These are phyloP conservation scores for Phaeosphaeria sp. DNA, from an alignment of 2,329 filamentous ascomycete species.

Conservation along the genomic window DNA sequence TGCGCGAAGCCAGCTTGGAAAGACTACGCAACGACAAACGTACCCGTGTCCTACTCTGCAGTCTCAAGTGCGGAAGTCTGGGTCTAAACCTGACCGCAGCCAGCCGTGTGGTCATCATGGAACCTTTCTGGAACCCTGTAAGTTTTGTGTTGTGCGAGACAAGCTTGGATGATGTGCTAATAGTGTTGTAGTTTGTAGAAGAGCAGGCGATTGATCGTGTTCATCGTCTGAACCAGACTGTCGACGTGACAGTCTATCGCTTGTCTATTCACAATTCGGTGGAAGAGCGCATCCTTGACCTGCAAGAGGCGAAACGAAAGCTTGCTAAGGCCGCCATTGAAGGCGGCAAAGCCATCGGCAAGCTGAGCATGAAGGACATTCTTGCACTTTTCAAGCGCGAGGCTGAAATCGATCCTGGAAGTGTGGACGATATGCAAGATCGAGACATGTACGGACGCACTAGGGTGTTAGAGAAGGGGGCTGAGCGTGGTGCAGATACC, in stretches of 20 bases:
- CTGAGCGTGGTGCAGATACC: slow-evolving; percentile 11
- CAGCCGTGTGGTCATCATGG: slow-evolving; percentile 89
- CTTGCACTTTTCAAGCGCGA: slow-evolving; percentile 85
- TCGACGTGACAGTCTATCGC: slow-evolving; percentile 94
- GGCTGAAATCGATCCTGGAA: slow-evolving; percentile 58
- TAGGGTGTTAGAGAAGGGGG: slow-evolving; percentile 33
- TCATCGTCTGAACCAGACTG: slow-evolving; percentile 95
- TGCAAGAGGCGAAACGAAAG: slow-evolving; percentile 92
- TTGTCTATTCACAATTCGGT: slow-evolving; percentile 86
- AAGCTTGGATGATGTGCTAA: slow-evolving; percentile 13
- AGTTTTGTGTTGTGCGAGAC: slow-evolving; percentile 35
- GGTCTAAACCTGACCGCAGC: slow-evolving; percentile 95
- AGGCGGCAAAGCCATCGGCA: slow-evolving; percentile 77
- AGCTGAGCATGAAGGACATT: slow-evolving; percentile 92
- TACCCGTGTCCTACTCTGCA: slow-evolving; percentile 87
- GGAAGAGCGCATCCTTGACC: slow-evolving; percentile 90
- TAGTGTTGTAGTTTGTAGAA: slow-evolving; percentile 76
- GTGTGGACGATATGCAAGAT: slow-evolving; percentile 47
- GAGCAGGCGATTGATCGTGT: slow-evolving; percentile 99
- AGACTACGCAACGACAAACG: slow-evolving; percentile 75
- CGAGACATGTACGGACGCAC: slow-evolving; percentile 44
- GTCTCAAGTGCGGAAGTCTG: slow-evolving; percentile 89
- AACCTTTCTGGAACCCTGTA: slow-evolving; percentile 98
- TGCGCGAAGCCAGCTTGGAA: slow-evolving; percentile 83
- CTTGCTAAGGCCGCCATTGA: slow-evolving; percentile 93